Base-by-base conservation (phyloP, 192 early-diverging fungal genomes). In the Backusella westeae region DNA sequence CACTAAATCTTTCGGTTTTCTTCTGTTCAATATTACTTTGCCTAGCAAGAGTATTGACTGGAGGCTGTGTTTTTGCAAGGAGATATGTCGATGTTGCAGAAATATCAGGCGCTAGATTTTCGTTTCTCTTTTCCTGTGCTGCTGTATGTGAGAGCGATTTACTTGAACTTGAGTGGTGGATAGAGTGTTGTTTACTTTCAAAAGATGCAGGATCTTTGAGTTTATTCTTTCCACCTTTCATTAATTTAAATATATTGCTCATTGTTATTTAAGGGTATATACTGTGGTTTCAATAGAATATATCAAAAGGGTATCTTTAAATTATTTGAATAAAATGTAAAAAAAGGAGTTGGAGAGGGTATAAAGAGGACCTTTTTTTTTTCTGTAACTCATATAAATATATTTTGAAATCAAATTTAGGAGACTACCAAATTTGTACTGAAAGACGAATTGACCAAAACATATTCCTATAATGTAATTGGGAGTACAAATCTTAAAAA, bases 151-250 rank as follows among this genome's bases (percentile, higher is more conserved):
- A 63, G 56, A 63, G 21, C 6, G 56, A 29, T 63, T 63, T 63
- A 63, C 9, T 63, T 63, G 56, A 63, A 12, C 12, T 29, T 63
- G 56, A 63, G 12, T 63, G 56, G 9, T 63, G 56, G 26, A 12
- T 63, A n/a, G 56, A 63, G 12, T 3, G 56, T 9, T 63, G 7
- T 29, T 26, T 63, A 63, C 12, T 26, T 23, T 63, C 56, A 29
- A 63, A 23, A 32, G 56, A 63, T 63, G 8, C 23, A 63, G 56
- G 23, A 29, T 63, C 56, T 63, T 63, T 63, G 23, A 29, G 23
- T 63, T 63, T 63, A 23, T 12, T 63, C 56, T 63, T 63, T 63
- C 56, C 56, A 63, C 56, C 56, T 63, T 63, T 63, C 56, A 63
- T 63, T 63, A 63, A 63, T 63, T 63, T 63, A 29, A 63, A 63